Percentiles rank a stretch among this genome's conserved stretches.
These are phyloP conservation scores for Suillus discolor DNA, from an alignment of 768 basidiomycete species.

Conservation along the genomic window DNA sequence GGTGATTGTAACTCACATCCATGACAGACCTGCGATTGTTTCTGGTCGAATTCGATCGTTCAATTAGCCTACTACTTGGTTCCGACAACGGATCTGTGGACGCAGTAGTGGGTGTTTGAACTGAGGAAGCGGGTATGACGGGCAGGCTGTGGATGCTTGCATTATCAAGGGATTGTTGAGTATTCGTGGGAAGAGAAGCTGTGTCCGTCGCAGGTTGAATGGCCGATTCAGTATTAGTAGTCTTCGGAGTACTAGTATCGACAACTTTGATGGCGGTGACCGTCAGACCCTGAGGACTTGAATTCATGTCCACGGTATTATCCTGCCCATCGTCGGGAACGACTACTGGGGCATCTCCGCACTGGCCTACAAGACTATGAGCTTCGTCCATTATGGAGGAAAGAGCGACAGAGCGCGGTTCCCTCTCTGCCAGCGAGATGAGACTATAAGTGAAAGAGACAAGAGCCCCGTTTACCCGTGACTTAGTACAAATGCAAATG, in stretches of 20 bases:
- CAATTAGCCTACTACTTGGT: slow-evolving; percentile 9
- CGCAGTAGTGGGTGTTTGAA: slow-evolving; percentile 21
- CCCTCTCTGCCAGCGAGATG: slow-evolving; percentile 1
- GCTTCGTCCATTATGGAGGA: slow-evolving; percentile 20
- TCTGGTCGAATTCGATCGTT: slow-evolving; percentile 39
- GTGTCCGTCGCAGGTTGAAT: slow-evolving; percentile 32
- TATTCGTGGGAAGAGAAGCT: slow-evolving; percentile 40
- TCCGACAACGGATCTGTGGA: slow-evolving; percentile 32
- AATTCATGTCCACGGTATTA: slow-evolving; percentile 26
- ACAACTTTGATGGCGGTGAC: slow-evolving; percentile 32
- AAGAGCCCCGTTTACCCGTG: slow-evolving; percentile 11
- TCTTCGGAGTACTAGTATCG: slow-evolving; percentile 24
- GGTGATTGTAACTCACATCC: slow-evolving; percentile 48
- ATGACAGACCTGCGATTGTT: slow-evolving; percentile 52
- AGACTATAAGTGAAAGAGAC: slow-evolving; percentile 12
- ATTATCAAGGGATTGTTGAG: slow-evolving; percentile 46
- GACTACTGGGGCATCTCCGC: slow-evolving; percentile 40
- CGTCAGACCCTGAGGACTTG: slow-evolving; percentile 20
- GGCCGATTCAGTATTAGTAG: slow-evolving; percentile 24
- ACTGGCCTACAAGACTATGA: slow-evolving; percentile 28
- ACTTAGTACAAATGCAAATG: slow-evolving; percentile 12
- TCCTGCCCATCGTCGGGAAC: slow-evolving; percentile 27
- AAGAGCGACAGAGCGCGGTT: slow-evolving; percentile 1
- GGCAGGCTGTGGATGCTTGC: slow-evolving; percentile 66
- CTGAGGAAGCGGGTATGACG: slow-evolving; percentile 41